Base-by-base conservation (phyloP, 1,284 basidiomycete genomes). In the Trichosporon sp. region DNA sequence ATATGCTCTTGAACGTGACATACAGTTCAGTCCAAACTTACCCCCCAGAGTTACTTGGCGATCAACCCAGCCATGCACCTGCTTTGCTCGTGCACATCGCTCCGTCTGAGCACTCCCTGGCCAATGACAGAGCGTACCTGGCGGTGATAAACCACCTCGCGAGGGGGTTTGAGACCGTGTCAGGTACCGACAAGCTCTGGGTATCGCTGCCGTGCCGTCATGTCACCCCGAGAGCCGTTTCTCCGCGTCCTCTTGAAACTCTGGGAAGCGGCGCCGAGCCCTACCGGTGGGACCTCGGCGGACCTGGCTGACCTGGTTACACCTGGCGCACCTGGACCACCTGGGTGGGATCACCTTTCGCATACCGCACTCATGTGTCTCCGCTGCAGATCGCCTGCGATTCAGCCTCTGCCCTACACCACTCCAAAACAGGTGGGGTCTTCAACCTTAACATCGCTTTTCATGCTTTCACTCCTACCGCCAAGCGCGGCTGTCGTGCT, bases 141-240 rank as follows among this genome's bases (percentile, higher is more conserved):
- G 32, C 59, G 59, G 59, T 16, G 31, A 63, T 37, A 10, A 35
- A 63, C 59, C 31, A 63, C 59, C 59, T 63, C 35, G 59, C 59
- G 32, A 63, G 59, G 59, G 59, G 14, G 31, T 4, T 63, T 63
- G 11, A 63, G 59, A 63, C 59, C 59, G 59, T n/a, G 59, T 63
- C 59, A 63, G 59, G 59, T 14, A 32, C 59, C 32, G 37, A 2
- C 59, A 63, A 35, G 59, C 59, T 63, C 7, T 35, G 59, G 31
- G 31, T 35, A 63, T 35, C 59, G 59, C 21, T 63, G 21, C 32
- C 31, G 14, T 63, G 59, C 59, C 59, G 59, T 35, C 5, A 63
- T 35, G 12, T 35, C 32, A 32, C 59, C 59, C 59, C 59, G 59
- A 63, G 32, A 63, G 59, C 31, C 16, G 59, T 16, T 16, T 63